Evolutionary conservation across 75 land plant genomes (phyloP).

Genomic region (Pinus tabuliformis): DNA sequence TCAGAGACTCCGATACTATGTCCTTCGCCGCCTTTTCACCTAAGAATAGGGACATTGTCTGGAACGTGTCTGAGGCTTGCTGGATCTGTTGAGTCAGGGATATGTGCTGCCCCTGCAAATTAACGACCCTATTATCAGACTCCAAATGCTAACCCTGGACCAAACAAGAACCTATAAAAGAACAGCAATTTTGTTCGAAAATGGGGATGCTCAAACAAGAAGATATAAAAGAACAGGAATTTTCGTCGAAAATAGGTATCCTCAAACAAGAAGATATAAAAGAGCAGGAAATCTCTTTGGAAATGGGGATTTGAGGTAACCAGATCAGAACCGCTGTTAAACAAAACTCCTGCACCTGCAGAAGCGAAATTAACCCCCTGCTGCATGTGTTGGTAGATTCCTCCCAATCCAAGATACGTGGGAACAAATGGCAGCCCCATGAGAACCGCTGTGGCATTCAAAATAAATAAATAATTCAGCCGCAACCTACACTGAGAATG

Average conservation of each 20-base stretch:
- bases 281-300: no score
- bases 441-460: no score
- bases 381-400: constrained; percentile 24
- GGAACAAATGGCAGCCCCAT: constrained; percentile 72
- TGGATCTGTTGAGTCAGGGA: constrained; percentile 70
- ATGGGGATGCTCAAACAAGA: no score
- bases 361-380: constrained; percentile 86
- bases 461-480: no score
- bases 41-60: constrained; percentile 37
- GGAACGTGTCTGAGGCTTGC: constrained; percentile 49
- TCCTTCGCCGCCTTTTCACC: constrained; percentile 24
- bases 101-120: constrained; percentile 70
- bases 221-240: no score
- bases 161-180: constrained; percentile 14
- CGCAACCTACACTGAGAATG: no score
- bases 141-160: constrained; percentile 9
- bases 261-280: no score
- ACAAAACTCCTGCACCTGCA: constrained; percentile 78
- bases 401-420: constrained; percentile 39
- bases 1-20: constrained; percentile 39
- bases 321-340: constrained; percentile 59
- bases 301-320: no score
- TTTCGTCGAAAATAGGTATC: no score
- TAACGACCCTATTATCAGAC: background rate
- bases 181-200: no score